phyloP scores from a whole-genome alignment of 192 early-diverging fungal species.

The Rhizoclosmatium globosum region DNA sequence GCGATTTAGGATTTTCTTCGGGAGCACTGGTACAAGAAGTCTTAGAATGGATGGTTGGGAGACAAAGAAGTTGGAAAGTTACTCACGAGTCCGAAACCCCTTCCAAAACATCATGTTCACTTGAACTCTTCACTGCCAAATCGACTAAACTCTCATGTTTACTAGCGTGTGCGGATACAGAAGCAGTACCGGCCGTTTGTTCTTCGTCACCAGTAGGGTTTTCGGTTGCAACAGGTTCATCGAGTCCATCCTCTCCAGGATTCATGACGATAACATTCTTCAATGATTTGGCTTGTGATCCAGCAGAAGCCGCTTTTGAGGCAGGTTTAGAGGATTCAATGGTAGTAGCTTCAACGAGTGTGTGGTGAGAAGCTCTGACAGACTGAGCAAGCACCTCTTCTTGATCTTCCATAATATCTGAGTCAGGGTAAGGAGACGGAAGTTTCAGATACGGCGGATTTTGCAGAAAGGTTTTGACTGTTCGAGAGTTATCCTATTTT shows the following conservation, averaged over 20 bases:
- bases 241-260: not conserved
- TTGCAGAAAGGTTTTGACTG: too few relatives aligned
- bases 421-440: too few relatives aligned
- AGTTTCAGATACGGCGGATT: too few relatives aligned
- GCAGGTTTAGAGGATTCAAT: constrained; percentile 2
- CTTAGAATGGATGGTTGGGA: not conserved
- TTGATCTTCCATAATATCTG: not conserved
- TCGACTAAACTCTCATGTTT: constrained; percentile 3
- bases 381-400: not conserved
- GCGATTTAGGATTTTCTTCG: not conserved
- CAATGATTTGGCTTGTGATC: not conserved
- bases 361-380: not conserved
- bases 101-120: not conserved
- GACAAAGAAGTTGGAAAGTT: too few relatives aligned
- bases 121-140: not conserved
- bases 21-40: not conserved
- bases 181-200: not conserved
- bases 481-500: too few relatives aligned
- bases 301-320: constrained; percentile 12
- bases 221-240: not conserved
- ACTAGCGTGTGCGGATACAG: not conserved
- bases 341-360: not conserved
- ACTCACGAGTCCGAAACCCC: not conserved
- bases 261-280: not conserved
- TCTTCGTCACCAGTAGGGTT: not conserved